Evolutionary conservation across 345 rosid genomes (phyloP), one percentile per base, ranked within the genome.

Genomic region (Theobroma cacao): DNA sequence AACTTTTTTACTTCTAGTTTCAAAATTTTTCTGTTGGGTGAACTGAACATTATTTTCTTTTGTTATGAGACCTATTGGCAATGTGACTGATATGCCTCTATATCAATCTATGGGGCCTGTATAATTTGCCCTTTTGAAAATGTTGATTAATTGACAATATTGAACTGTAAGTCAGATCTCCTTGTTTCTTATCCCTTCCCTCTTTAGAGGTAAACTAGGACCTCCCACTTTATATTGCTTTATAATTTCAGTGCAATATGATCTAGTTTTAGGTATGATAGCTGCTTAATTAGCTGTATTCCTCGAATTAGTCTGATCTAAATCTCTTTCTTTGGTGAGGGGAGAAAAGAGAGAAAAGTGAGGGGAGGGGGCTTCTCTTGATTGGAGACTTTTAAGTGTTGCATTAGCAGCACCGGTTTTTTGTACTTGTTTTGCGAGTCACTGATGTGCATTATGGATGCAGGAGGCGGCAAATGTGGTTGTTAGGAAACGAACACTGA

Each of bases 381-480:
- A 64, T 9, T 10, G 47, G 47, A 10, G 14, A 36, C 17, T 65
- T 7, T 6, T 17, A 43, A 9, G 40, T 47, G 11, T 38, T 73
- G 13, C n/a, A 34, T 14, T 2, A 36, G 34, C 13, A 5, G 2
- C 13, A 0, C 13, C 2, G 14, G 3, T 73, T 8, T 13, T 15
- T 14, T 47, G 4, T 50, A 8, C 1, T 24, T 20, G 53, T 36
- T 43, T 77, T 70, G 69, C 79, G 28, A 60, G 24, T 24, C 50
- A 47, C 52, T 69, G 24, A 20, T 17, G 26, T 59, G 53, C 78
- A 31, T 60, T 48, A 66, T 40, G 31, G 71, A 13, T 67, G 76
- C 83, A 97, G 98, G 99, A 94, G 84, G 94, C 94, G 77, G 96
- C 90, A 7, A 89, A 88, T 83, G 67, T 87, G 73, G 91, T 85